phyloP scores from a whole-genome alignment of 1,284 basidiomycete species.

The Cutaneotrichosporon sp. region DNA sequence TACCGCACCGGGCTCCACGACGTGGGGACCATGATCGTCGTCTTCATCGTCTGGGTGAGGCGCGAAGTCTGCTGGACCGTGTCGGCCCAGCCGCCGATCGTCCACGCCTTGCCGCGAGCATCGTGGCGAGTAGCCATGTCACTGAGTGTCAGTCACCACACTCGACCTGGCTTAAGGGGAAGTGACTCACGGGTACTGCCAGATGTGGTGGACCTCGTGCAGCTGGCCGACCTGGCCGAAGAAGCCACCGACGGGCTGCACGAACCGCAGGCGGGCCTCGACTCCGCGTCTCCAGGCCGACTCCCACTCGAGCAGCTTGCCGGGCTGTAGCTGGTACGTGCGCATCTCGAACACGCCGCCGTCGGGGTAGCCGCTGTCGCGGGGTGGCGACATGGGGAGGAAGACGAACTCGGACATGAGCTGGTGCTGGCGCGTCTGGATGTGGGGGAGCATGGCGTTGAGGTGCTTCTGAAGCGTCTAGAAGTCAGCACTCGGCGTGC shows the following conservation, averaged over 20 bases:
- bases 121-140: conserved; percentile 78
- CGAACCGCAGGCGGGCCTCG: conserved; percentile 79
- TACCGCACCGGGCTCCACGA: conserved; percentile 49
- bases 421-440: conserved; percentile 71
- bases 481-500: conserved; percentile 13
- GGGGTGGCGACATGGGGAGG: conserved; percentile 83
- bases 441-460: conserved; percentile 66
- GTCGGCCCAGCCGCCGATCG: conserved; percentile 88
- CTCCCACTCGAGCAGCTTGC: conserved; percentile 90
- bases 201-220: conserved; percentile 89
- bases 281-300: conserved; percentile 84
- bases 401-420: conserved; percentile 92
- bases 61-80: conserved; percentile 68
- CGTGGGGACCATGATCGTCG: conserved; percentile 48
- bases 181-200: conserved; percentile 73
- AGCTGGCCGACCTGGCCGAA: conserved; percentile 88
- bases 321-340: conserved; percentile 70
- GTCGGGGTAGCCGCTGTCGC: conserved; percentile 57
- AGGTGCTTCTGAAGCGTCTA: conserved; percentile 22
- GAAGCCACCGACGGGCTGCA: conserved; percentile 89
- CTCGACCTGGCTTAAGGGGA: neutral
- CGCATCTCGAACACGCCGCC: conserved; percentile 91
- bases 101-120: conserved; percentile 84
- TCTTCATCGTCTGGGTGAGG: conserved; percentile 48
- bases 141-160: conserved; percentile 6